Evolutionary conservation across 371 early-diverging fungal species (phyloP).

Genomic region (Mucor lusitanicus): DNA sequence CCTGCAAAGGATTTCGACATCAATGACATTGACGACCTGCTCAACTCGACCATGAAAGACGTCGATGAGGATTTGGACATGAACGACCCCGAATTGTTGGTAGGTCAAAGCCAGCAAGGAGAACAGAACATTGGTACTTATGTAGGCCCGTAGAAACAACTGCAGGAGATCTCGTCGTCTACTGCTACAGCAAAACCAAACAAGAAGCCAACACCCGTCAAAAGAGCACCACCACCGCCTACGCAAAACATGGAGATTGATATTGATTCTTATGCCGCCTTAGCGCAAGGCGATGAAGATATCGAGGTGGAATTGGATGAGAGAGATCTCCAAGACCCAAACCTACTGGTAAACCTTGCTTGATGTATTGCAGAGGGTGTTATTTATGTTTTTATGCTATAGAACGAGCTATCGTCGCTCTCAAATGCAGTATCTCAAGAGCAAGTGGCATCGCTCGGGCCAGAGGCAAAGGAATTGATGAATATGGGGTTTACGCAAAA

Average conservation of each 20-base stretch:
- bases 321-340: conserved; percentile 41
- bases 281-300: conserved; percentile 41
- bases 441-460: not conserved
- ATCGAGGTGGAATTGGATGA: conserved; percentile 44
- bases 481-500: conserved; percentile 37
- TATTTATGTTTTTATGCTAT: not conserved
- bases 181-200: not conserved
- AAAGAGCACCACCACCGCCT: conserved; percentile 1
- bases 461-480: conserved; percentile 13
- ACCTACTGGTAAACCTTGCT: conserved; percentile 32
- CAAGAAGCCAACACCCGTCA: conserved; percentile 3
- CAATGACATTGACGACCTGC: conserved; percentile 15
- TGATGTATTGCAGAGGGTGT: not conserved
- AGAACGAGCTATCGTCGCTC: conserved; percentile 34
- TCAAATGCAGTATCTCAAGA: not conserved
- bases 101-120: conserved; percentile 12
- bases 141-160: conserved; percentile 32
- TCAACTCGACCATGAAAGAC: conserved; percentile 23
- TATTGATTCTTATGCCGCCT: conserved; percentile 39
- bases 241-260: conserved; percentile 28
- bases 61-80: conserved; percentile 39
- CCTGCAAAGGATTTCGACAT: conserved; percentile 20
- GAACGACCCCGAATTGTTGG: conserved; percentile 53
- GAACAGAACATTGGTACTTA: not conserved
- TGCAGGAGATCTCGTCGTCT: conserved; percentile 29